Conservation (phyloP, 2,329 filamentous ascomycete species). For the Lachnellula hyalina region DNA sequence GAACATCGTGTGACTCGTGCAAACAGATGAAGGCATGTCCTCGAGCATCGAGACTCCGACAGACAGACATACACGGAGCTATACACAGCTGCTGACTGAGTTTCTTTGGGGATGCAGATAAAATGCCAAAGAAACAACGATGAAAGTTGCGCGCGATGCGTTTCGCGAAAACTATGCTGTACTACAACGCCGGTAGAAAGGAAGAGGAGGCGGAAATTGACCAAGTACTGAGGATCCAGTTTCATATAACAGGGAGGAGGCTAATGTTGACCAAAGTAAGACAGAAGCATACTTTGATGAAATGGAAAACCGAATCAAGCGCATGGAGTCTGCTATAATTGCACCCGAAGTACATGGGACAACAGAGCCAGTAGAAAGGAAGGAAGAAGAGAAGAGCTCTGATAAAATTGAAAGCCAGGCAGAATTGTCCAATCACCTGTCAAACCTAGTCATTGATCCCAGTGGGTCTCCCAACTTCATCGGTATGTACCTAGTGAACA, state of each 20-base stretch:
- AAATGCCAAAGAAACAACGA: slow-evolving; percentile 20
- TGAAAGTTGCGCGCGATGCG: slow-evolving; percentile 19
- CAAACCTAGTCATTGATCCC: slow-evolving; percentile 17
- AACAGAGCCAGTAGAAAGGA: slow-evolving; percentile 6
- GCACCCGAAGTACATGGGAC: slow-evolving; percentile 11
- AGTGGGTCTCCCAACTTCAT: slow-evolving; percentile 17
- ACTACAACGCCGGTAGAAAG: slow-evolving; percentile 23
- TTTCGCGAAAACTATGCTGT: slow-evolving; percentile 15
- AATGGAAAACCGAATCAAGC: slow-evolving; percentile 23
- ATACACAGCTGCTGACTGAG: slow-evolving; percentile 3
- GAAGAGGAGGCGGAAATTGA: slow-evolving; percentile 20
- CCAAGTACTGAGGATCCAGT: slow-evolving; percentile 12
- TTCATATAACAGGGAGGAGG: neutral
- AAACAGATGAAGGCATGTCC: slow-evolving; percentile 24
- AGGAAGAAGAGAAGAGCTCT: slow-evolving; percentile 8
- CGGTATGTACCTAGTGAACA: slow-evolving; percentile 5
- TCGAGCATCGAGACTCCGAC: neutral
- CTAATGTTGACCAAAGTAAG: slow-evolving; percentile 9
- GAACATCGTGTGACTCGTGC: slow-evolving; percentile 25
- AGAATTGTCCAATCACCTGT: slow-evolving; percentile 18
- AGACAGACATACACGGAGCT: neutral
- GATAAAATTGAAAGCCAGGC: slow-evolving; percentile 17
- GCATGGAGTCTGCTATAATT: slow-evolving; percentile 22
- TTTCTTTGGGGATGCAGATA: slow-evolving; percentile 13
- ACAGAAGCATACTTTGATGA: slow-evolving; percentile 14